Base-by-base conservation (phyloP, 2,329 filamentous ascomycete species). In the Leptographium galeiforme region DNA sequence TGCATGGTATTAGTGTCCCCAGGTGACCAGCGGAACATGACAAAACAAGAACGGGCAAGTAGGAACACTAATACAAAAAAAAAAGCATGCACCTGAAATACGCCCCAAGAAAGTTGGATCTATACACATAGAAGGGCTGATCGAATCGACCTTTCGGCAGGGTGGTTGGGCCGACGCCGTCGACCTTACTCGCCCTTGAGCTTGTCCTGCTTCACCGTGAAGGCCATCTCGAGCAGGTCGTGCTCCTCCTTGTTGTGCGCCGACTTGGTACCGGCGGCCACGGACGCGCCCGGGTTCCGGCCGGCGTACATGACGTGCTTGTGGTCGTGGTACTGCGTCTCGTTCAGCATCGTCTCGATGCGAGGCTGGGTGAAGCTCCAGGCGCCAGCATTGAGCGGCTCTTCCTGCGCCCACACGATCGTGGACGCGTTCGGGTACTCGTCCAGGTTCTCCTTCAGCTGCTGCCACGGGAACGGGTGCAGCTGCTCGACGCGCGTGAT, bases 231-330 rank as follows among this genome's bases (percentile, higher is more conserved):
- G 60, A 91, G 71, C 61, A 98, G 70, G 48, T 93, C 88, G 67
- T 87, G 78, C 78, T 97, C 93, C 75, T 98, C 93, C 79, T 91
- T 94, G 71, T 82, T 73, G 71, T 98, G 93, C 53, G 78, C 81
- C 46, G 77, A 73, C 82, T 98, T 98, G 66, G 93, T 73, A 69
- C 93, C 93, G 53, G 91, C 95, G 40, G 93, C 93, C 32, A 97
- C 91, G 59, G 85, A 91, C 16, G 93, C 91, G 65, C 89, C 95
- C 40, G 91, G 91, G 71, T 89, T 85, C 63, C 93, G 85, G 61
- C 93, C 93, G 56, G 93, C 93, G 70, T 97, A 98, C 82, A 96
- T 89, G 67, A 96, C 89, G 72, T 95, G 88, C 73, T 95, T 90
- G 66, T 87, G 83, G 72, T 94, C 84, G 74, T 97, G 91, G 72